Evolutionary conservation across 257 asterid genomes (phyloP).

Genomic region (Marsdenia floribunda): DNA sequence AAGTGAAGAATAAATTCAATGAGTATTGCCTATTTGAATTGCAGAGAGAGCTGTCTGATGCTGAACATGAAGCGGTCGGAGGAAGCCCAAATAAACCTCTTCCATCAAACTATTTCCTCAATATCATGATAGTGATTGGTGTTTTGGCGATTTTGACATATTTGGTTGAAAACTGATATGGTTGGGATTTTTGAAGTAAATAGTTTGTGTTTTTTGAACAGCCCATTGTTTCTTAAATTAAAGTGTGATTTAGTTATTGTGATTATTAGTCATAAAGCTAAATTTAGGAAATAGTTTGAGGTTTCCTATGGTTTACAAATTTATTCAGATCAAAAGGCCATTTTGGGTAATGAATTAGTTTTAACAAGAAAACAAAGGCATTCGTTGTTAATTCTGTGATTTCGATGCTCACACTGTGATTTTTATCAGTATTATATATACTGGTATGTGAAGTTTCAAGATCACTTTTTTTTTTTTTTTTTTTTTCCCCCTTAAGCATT

Average conservation of each 20-base stretch:
- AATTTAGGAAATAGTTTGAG: too few species aligned
- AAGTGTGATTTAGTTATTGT: too few species aligned
- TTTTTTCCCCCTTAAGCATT: neutral
- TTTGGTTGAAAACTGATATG: slow-evolving; percentile 59
- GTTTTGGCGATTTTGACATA: slow-evolving; percentile 74
- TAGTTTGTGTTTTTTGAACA: neutral
- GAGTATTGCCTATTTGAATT: slow-evolving; percentile 58
- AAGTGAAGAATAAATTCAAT: slow-evolving; percentile 48
- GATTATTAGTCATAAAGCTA: too few species aligned
- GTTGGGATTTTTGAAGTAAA: neutral
- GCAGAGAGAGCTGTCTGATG: slow-evolving; percentile 93
- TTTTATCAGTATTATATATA: too few species aligned
- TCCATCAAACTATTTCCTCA: slow-evolving; percentile 78
- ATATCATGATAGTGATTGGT: slow-evolving; percentile 74
- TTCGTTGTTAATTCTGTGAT: too few species aligned
- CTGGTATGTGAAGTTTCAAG: neutral
- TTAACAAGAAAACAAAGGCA: too few species aligned
- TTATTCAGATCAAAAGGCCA: too few species aligned
- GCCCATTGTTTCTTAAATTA: neutral
- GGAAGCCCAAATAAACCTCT: slow-evolving; percentile 99
- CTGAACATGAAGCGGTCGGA: slow-evolving; percentile 81
- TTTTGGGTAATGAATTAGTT: too few species aligned
- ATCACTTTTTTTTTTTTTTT: too few species aligned
- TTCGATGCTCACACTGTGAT: too few species aligned
- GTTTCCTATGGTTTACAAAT: too few species aligned